Evolutionary conservation across 2,329 filamentous ascomycete species (phyloP).

Genomic region (Colletotrichum lupini): DNA sequence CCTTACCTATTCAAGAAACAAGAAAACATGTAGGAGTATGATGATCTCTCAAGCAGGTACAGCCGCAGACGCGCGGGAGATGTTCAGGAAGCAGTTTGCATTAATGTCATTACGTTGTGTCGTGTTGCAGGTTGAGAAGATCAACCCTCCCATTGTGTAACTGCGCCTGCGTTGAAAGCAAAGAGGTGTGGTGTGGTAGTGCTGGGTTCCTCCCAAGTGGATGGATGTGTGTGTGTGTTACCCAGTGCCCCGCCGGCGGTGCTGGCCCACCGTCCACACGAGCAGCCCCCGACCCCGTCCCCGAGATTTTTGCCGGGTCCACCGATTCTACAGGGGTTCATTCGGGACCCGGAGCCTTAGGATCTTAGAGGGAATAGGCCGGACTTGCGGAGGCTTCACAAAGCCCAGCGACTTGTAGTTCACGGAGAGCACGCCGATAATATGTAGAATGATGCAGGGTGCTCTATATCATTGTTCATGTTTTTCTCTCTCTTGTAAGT

Average conservation of each 20-base stretch:
- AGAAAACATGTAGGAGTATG: too few species aligned
- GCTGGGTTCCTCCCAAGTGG: neutral
- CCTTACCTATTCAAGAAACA: neutral
- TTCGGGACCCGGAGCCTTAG: neutral
- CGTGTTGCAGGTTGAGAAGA: constrained; percentile 19
- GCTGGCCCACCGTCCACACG: neutral
- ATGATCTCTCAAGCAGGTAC: neutral
- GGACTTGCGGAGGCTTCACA: neutral
- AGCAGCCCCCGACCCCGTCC: neutral
- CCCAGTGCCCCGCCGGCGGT: neutral
- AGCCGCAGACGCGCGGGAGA: neutral
- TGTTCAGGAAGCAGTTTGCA: neutral
- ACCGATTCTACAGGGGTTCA: neutral
- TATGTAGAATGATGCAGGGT: too few species aligned
- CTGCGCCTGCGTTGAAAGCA: neutral
- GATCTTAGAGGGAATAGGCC: neutral
- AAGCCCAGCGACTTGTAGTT: too few species aligned
- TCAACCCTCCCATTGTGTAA: neutral
- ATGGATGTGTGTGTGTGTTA: neutral
- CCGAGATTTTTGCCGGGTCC: constrained; percentile 1
- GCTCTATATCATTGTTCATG: too few species aligned
- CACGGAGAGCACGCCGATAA: too few species aligned
- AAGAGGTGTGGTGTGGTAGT: neutral
- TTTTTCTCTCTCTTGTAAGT: too few species aligned
- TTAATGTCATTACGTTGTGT: constrained; percentile 3